Percentiles rank a stretch among this genome's conserved stretches.
These are phyloP conservation scores for Orbilia blumenaviensis DNA, from an alignment of 2,329 filamentous ascomycete genomes.

Conservation along the genomic window DNA sequence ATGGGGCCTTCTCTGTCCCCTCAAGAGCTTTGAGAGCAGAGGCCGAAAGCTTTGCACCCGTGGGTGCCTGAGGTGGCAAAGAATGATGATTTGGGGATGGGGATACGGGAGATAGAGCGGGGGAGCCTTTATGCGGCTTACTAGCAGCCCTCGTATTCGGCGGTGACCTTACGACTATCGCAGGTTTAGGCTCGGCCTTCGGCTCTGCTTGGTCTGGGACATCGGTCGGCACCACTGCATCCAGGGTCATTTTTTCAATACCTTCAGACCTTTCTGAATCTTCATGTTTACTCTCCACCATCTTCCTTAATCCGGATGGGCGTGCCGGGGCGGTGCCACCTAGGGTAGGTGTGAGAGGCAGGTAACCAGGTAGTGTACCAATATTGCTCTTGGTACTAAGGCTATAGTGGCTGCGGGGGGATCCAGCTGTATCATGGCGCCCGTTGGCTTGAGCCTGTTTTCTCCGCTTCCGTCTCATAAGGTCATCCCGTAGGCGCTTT, in stretches of 20 bases:
- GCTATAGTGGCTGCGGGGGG: constrained; percentile 48
- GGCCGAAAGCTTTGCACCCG: constrained; percentile 29
- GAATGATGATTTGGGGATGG: constrained; percentile 21
- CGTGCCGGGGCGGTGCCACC: constrained; percentile 12
- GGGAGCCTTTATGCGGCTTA: constrained; percentile 26
- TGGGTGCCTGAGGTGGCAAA: constrained; percentile 3
- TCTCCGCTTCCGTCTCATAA: constrained; percentile 46
- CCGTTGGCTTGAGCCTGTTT: constrained; percentile 47
- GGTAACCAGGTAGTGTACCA: constrained; percentile 43
- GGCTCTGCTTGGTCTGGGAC: not conserved
- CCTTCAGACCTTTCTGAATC: not conserved
- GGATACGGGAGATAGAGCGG: constrained; percentile 26
- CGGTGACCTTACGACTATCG: constrained; percentile 33
- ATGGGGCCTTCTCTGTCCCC: constrained; percentile 21
- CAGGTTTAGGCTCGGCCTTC: constrained; percentile 14
- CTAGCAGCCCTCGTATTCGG: constrained; percentile 11
- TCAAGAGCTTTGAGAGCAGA: constrained; percentile 49
- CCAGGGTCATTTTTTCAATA: not conserved
- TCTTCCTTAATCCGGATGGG: constrained; percentile 37
- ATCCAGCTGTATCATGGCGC: constrained; percentile 20
- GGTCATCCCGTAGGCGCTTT: constrained; percentile 48
- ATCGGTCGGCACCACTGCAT: not conserved
- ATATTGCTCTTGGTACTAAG: constrained; percentile 47
- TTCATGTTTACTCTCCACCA: constrained; percentile 22
- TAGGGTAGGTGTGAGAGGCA: constrained; percentile 41